These are phyloP conservation scores for Podospora didyma DNA, from an alignment of 495 filamentous ascomycete species.

Conservation along the genomic window DNA sequence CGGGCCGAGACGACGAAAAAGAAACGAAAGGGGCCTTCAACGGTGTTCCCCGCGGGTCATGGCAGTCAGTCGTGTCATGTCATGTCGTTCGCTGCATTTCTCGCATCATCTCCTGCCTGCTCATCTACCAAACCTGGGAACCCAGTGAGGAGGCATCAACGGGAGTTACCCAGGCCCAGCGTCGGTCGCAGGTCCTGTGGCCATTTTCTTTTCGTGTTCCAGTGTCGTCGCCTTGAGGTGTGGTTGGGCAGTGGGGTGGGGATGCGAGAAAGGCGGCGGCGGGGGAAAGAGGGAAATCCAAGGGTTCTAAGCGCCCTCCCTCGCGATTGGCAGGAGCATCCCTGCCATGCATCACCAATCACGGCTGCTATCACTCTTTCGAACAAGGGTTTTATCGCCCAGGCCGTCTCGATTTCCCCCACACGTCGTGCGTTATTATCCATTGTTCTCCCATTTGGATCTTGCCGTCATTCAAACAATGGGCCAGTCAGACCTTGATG, in stretches of 20 bases:
- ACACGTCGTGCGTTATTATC: conserved; percentile 21
- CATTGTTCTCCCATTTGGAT: conserved; percentile 16
- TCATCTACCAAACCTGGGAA: too few relatives aligned
- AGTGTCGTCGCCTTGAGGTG: conserved; percentile 3
- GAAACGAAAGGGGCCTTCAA: too few relatives aligned
- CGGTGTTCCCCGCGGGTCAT: too few relatives aligned
- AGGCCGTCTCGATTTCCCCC: conserved; percentile 20
- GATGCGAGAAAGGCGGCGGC: not conserved
- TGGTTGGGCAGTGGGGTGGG: conserved; percentile 14
- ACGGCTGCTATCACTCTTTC: conserved; percentile 25
- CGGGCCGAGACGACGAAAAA: too few relatives aligned
- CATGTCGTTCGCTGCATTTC: too few relatives aligned
- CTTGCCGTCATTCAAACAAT: conserved; percentile 10
- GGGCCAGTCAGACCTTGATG: conserved; percentile 7
- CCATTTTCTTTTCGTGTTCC: not conserved
- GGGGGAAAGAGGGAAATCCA: conserved; percentile 3
- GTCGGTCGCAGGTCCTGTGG: not conserved
- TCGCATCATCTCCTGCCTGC: too few relatives aligned
- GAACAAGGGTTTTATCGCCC: conserved; percentile 24
- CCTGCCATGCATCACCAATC: conserved; percentile 26
- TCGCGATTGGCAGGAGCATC: conserved; percentile 23
- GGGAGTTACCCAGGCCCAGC: too few relatives aligned
- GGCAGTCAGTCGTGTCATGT: too few relatives aligned
- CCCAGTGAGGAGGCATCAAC: too few relatives aligned
- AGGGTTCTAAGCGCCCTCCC: conserved; percentile 29